Percentiles rank a stretch among this genome's conserved stretches.
These are phyloP conservation scores for Rhododendron molle DNA, from an alignment of 148 eudicot species.

Conservation along the genomic window DNA sequence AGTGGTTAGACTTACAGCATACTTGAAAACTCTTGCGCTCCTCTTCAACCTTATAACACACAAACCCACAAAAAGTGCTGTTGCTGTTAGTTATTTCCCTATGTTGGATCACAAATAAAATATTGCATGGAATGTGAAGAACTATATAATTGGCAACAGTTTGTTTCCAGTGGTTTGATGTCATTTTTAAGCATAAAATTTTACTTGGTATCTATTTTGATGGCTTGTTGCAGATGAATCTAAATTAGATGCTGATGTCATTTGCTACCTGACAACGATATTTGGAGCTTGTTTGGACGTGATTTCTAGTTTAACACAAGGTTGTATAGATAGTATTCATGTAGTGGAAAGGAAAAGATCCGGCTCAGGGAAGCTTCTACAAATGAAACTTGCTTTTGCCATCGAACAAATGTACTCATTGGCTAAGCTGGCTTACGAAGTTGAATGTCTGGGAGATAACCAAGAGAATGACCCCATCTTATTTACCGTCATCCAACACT, in stretches of 20 bases:
- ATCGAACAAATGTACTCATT: conserved; percentile 53
- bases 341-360: conserved; percentile 49
- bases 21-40: neutral
- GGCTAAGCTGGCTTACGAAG: conserved; percentile 56
- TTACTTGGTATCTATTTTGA: neutral
- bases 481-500: conserved; percentile 39
- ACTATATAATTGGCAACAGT: neutral
- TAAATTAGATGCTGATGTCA: conserved; percentile 30
- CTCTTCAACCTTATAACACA: neutral
- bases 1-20: neutral
- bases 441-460: conserved; percentile 32
- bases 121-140: too few species aligned
- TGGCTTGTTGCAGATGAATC: conserved; percentile 50
- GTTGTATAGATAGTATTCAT: conserved; percentile 65
- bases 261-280: conserved; percentile 41
- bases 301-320: conserved; percentile 38
- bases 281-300: conserved; percentile 56
- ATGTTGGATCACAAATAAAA: neutral
- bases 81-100: neutral
- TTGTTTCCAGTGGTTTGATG: neutral
- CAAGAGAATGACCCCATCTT: conserved; percentile 35
- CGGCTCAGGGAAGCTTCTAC: conserved; percentile 47
- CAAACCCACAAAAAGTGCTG: neutral
- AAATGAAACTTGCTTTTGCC: conserved; percentile 79
- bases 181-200: neutral